phyloP scores from a whole-genome alignment of 139 green algal genomes.

The Marvania coccoides region DNA sequence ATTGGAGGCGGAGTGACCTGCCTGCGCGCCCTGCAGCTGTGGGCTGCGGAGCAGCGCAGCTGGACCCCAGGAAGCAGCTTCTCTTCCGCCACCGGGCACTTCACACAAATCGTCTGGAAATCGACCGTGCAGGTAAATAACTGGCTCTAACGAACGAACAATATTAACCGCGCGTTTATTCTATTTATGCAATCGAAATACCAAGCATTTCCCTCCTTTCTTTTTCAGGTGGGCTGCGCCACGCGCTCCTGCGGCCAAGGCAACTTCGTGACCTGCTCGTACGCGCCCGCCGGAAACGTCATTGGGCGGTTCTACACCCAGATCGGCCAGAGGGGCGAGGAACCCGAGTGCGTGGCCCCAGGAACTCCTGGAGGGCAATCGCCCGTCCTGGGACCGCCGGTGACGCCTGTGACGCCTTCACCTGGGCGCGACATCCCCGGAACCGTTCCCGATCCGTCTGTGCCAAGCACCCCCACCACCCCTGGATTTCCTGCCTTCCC shows the following conservation, averaged over 20 bases:
- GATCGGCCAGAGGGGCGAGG: background rate
- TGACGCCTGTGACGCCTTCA: too few species aligned
- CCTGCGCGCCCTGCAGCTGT: background rate
- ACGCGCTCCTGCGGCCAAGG: background rate
- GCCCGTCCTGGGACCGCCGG: too few species aligned
- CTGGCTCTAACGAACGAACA: too few species aligned
- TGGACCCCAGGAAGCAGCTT: background rate
- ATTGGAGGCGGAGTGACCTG: constrained; percentile 1
- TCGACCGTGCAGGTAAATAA: constrained; percentile 1
- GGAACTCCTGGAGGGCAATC: background rate
- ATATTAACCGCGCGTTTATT: too few species aligned
- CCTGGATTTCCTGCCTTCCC: too few species aligned
- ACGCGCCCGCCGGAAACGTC: constrained; percentile 6
- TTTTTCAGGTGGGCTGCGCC: constrained; percentile 9
- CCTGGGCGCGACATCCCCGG: too few species aligned
- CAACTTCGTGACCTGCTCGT: constrained; percentile 4
- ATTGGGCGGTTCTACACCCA: background rate
- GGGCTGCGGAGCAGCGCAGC: background rate
- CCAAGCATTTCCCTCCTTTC: too few species aligned
- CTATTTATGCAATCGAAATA: too few species aligned
- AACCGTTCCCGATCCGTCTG: too few species aligned
- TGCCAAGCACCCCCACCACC: too few species aligned
- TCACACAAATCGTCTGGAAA: constrained; percentile 5
- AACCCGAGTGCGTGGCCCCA: background rate
- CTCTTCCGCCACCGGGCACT: constrained; percentile 1